Conservation (phyloP, 148 eudicot species). For the Suaeda aralocaspica region DNA sequence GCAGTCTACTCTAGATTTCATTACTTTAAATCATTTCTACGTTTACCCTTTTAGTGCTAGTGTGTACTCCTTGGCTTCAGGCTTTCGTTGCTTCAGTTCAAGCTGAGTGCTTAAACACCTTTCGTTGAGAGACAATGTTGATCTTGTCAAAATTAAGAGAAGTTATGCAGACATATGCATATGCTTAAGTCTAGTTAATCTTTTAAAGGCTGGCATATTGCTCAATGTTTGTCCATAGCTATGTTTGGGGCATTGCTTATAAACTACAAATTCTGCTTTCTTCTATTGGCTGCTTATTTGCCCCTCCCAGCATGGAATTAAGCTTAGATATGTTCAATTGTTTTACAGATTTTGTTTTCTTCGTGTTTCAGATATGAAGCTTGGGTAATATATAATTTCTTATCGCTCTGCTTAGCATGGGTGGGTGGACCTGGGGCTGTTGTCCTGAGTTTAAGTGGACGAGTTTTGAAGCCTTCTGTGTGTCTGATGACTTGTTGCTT, state of each 20-base stretch:
- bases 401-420: slow-evolving; percentile 93
- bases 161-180: neutral
- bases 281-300: neutral
- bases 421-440: slow-evolving; percentile 99
- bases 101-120: too few species aligned
- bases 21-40: too few species aligned
- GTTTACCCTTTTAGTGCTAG: too few species aligned
- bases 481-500: slow-evolving; percentile 94
- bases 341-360: neutral
- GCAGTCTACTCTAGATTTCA: too few species aligned
- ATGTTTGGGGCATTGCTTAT: neutral
- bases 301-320: neutral
- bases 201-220: neutral
- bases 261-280: neutral
- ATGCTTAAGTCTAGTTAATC: neutral
- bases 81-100: too few species aligned
- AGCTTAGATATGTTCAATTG: neutral
- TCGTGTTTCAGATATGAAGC: slow-evolving; percentile 83
- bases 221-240: slow-evolving; percentile 11
- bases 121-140: slow-evolving; percentile 4
- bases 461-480: slow-evolving; percentile 76
- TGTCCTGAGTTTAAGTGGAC: slow-evolving; percentile 80
- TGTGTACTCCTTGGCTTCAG: too few species aligned
- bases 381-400: slow-evolving; percentile 95
- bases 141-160: neutral